Evolutionary conservation across 1,139 yeast species (phyloP).

Genomic region (Sugiyamaella grinbergsii): DNA sequence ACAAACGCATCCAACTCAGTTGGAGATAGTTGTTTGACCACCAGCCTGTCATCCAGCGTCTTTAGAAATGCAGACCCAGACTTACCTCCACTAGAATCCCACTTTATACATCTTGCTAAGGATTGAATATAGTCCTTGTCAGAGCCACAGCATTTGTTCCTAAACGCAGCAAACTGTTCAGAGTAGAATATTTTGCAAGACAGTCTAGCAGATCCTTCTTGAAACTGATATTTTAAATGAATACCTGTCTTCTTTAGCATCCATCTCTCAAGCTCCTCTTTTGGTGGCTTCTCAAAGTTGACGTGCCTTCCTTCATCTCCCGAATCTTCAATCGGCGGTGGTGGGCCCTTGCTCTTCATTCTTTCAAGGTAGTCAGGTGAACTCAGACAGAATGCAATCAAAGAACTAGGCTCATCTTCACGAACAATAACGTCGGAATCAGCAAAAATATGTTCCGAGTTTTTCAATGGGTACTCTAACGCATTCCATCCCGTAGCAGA

Average conservation of each 20-base stretch:
- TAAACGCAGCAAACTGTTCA: constrained; percentile 93
- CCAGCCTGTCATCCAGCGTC: constrained; percentile 85
- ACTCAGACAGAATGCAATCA: constrained; percentile 89
- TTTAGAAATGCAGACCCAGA: constrained; percentile 93
- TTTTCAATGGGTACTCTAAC: constrained; percentile 69
- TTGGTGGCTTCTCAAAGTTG: constrained; percentile 16
- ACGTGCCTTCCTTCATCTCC: constrained; percentile 23
- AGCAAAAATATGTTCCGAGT: constrained; percentile 84
- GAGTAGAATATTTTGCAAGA: constrained; percentile 94
- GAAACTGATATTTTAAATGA: constrained; percentile 85
- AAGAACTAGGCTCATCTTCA: constrained; percentile 95
- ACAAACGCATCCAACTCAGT: constrained; percentile 92
- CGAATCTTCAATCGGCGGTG: constrained; percentile 32
- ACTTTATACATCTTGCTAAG: constrained; percentile 85
- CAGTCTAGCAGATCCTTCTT: constrained; percentile 77
- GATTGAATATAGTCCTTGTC: constrained; percentile 81
- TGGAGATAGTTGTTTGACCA: constrained; percentile 85
- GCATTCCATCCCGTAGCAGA: constrained; percentile 97
- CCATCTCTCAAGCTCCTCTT: constrained; percentile 54
- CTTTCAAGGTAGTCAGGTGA: constrained; percentile 79
- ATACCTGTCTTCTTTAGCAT: constrained; percentile 84
- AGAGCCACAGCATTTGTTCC: constrained; percentile 84
- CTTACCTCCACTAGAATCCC: constrained; percentile 97
- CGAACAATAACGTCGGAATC: constrained; percentile 93
- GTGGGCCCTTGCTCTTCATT: constrained; percentile 43